Conservation (phyloP, 2,329 filamentous ascomycete species). For the Fusarium coicis region DNA sequence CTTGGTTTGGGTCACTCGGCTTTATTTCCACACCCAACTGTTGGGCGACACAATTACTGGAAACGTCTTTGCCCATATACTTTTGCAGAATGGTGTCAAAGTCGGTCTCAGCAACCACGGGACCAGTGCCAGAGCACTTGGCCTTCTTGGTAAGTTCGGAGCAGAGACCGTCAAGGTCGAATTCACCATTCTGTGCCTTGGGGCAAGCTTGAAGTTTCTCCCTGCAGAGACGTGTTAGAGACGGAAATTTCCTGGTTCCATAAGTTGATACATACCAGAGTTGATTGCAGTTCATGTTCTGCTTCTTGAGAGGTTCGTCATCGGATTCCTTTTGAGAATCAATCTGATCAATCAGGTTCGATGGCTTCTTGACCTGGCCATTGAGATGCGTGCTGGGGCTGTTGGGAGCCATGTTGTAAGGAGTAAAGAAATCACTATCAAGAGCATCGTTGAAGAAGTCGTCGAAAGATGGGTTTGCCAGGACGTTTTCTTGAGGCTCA, state of each 20-base stretch:
- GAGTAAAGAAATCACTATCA: slow-evolving; percentile 82
- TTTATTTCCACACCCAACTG: slow-evolving; percentile 70
- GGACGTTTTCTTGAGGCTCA: slow-evolving; percentile 85
- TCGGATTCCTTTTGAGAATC: slow-evolving; percentile 78
- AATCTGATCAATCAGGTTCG: slow-evolving; percentile 78
- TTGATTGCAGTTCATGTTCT: slow-evolving; percentile 85
- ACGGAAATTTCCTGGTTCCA: background rate
- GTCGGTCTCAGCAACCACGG: slow-evolving; percentile 88
- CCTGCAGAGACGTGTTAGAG: slow-evolving; percentile 68
- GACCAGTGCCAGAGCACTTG: slow-evolving; percentile 90
- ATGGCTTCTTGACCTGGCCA: slow-evolving; percentile 59
- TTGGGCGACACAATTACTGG: slow-evolving; percentile 49
- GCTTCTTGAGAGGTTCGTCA: slow-evolving; percentile 67
- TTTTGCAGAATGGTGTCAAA: slow-evolving; percentile 82
- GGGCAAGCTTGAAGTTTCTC: slow-evolving; percentile 88
- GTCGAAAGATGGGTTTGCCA: slow-evolving; percentile 76
- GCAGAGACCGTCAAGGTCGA: slow-evolving; percentile 93
- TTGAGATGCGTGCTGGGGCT: slow-evolving; percentile 51
- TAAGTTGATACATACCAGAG: slow-evolving; percentile 77
- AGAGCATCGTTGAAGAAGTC: slow-evolving; percentile 82
- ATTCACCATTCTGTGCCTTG: slow-evolving; percentile 88
- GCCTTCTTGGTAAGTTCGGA: slow-evolving; percentile 95
- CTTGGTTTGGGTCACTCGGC: slow-evolving; percentile 36
- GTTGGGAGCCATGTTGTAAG: slow-evolving; percentile 75
- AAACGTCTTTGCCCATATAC: slow-evolving; percentile 62